Evolutionary conservation across 1,284 basidiomycete species (phyloP), one percentile per base, ranked within the genome.

Genomic region (Athelia psychrophila): DNA sequence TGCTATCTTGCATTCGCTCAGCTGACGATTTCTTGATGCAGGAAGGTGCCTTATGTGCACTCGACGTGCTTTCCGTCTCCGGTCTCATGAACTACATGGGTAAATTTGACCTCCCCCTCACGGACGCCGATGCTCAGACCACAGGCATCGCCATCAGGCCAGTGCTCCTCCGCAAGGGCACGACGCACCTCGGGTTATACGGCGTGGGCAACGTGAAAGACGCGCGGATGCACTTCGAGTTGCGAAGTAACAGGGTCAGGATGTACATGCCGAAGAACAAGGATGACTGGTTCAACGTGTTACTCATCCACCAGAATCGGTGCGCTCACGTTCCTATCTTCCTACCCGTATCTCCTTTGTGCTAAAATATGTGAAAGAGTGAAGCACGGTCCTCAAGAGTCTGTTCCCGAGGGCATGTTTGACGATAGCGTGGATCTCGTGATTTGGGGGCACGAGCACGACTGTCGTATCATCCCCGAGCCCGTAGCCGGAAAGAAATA

Each of bases 361-460:
- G 27, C 27, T 30, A 9, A 20, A 27, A 46, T 22, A 19, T 3
- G 40, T 52, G 46, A 2, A 56, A 97, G 95, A 18, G 95, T 97
- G 3, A 89, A 92, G 55, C 95, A 95, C 65, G 93, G 93, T 1
- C 92, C 93, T 2, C 93, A 97, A 65, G 89, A 94, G 59, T 91
- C 80, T 22, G 95, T 98, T 0, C 95, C 95, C 2, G 97, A 99
- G 64, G 90, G 91, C 54, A 92, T 97, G 83, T 99, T 99, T 62
- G 96, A 98, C 64, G 93, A 99, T 64, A 92, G 88, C 60, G 80
- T 98, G 52, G 86, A 97, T 63, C 79, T 99, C 3, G 92, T 99
- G 8, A 78, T 99, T 1, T 99, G 96, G 96, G 96, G 97, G 1
- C 97, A 99, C 66, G 97, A 99, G 68, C 97, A 99, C 66, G 96